Evolutionary conservation across 1,284 basidiomycete species (phyloP), one percentile per base, ranked within the genome.

Genomic region (Leccinum glutinopallens): DNA sequence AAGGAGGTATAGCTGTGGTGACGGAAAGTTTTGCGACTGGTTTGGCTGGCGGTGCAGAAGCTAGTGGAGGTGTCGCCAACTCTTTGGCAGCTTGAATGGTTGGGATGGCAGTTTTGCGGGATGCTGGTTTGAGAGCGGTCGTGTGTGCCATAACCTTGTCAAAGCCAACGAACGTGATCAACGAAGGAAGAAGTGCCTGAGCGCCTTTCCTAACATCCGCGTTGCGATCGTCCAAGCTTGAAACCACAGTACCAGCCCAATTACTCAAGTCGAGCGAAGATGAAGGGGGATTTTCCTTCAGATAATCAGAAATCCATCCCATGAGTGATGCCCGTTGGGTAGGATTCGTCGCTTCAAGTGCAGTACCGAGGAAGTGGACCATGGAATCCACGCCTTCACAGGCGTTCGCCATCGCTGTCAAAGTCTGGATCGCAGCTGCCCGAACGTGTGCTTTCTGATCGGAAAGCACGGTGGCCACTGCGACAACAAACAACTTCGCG

Each of bases 401-500:
- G 13, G 94, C 92, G 25, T 88, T 88, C 7, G 92, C 91, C 61
- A 99, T 96, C 4, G 93, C 89, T 4, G 87, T 87, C 66, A 99
- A 80, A 0, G 95, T 89, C 59, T 88, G 84, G 4, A 94, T 73
- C 13, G 90, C 97, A 35, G 93, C 87, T 3, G 87, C 81, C 54
- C 97, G 89, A 43, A 96, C 91, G 6, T 89, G 90, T 2, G 91
- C 90, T 77, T 99, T 99, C 75, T 97, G 94, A 75, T 99, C 97
- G 7, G 96, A 87, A 6, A 98, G 84, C 5, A 96, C 94, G 29
- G 90, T 90, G 2, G 90, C 88, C 9, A 98, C 84, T 0, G 96
- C 88, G 0, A 88, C 78, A 10, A 88, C 86, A 69, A 96, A 92
- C 58, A 93, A 81, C 32, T 90, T 88, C 4, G 87, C 85, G 70